phyloP scores from a whole-genome alignment of 1,139 yeast species.

The Yamadazyma atmosphaerica region DNA sequence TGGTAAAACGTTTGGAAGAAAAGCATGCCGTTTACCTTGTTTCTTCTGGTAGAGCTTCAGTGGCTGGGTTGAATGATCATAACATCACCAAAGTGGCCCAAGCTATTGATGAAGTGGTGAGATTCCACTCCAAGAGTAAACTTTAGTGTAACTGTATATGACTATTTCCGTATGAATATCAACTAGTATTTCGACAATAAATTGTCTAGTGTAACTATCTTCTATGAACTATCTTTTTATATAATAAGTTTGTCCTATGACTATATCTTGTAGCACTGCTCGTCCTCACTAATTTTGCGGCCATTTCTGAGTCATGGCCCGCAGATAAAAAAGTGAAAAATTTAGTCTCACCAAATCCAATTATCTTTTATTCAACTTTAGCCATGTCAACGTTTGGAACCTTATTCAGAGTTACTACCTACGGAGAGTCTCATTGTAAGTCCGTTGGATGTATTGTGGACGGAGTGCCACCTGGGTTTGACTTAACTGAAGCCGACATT shows the following conservation, averaged over 20 bases:
- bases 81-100: slow-evolving; percentile 81
- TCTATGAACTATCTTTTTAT: neutral
- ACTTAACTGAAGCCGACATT: slow-evolving; percentile 78
- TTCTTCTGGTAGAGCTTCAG: slow-evolving; percentile 86
- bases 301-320: slow-evolving; percentile 2
- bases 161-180: too few relatives aligned
- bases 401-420: slow-evolving; percentile 74
- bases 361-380: too few relatives aligned
- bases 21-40: slow-evolving; percentile 80
- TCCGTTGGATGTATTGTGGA: slow-evolving; percentile 99
- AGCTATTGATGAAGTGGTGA: slow-evolving; percentile 79
- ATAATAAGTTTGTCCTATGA: neutral
- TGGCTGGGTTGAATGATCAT: slow-evolving; percentile 85
- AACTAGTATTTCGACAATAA: too few relatives aligned
- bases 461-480: slow-evolving; percentile 96
- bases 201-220: too few relatives aligned
- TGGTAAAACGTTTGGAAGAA: slow-evolving; percentile 76
- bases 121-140: slow-evolving; percentile 35
- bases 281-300: slow-evolving; percentile 1
- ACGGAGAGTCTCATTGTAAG: slow-evolving; percentile 97
- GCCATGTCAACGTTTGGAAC: slow-evolving; percentile 51
- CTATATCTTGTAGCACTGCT: neutral
- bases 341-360: neutral
- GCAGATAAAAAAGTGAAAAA: slow-evolving; percentile 2
- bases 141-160: too few relatives aligned